A percentile compares a stretch with the other conserved stretches of the same genome.
These are phyloP conservation scores for Cyclospora cayetanensis DNA, from an alignment of 169 alveolate species.

Conservation along the genomic window DNA sequence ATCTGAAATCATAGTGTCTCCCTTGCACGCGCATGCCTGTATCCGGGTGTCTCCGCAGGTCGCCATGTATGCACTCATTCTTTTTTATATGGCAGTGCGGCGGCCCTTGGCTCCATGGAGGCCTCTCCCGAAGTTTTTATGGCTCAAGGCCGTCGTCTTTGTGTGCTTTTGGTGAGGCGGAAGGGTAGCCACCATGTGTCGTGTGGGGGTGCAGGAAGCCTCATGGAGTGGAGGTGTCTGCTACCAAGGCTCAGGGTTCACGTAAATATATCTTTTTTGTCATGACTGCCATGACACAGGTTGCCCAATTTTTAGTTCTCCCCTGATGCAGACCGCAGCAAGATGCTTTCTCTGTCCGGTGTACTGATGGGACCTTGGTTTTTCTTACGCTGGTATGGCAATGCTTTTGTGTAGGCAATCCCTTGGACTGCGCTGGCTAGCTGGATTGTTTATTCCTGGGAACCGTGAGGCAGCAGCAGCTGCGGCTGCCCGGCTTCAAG, in stretches of 20 bases:
- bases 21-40: not conserved
- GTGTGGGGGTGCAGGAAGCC: not conserved
- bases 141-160: slow-evolving; percentile 80
- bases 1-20: too few relatives aligned
- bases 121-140: slow-evolving; percentile 81
- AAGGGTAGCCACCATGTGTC: too few relatives aligned
- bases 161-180: slow-evolving; percentile 80
- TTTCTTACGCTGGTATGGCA: not conserved
- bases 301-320: not conserved
- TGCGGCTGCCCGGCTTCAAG: not conserved
- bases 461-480: not conserved
- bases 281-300: too few relatives aligned
- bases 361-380: not conserved
- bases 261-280: not conserved
- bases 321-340: not conserved
- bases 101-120: slow-evolving; percentile 76
- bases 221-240: not conserved
- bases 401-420: not conserved
- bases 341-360: not conserved
- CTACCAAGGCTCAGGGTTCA: not conserved
- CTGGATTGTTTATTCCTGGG: not conserved
- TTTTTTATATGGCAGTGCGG: slow-evolving; percentile 80
- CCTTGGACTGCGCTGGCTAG: slow-evolving; percentile 4
- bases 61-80: slow-evolving; percentile 75
- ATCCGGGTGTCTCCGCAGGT: not conserved